Conservation (phyloP, 306 rosid species). For the Medicago ruthenica region DNA sequence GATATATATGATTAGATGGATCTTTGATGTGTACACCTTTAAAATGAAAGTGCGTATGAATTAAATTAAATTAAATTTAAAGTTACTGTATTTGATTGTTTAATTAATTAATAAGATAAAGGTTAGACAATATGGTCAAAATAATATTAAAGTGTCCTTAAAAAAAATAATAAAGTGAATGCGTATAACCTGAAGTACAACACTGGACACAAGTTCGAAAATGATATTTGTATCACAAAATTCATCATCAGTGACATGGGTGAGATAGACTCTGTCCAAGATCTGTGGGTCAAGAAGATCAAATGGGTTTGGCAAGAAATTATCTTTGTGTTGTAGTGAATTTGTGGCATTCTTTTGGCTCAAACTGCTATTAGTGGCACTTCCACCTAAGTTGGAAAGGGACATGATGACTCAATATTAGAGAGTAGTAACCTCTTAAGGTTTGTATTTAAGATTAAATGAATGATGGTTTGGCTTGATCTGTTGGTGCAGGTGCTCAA, state of each 20-base stretch:
- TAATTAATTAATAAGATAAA: not conserved
- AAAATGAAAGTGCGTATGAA: too few relatives aligned
- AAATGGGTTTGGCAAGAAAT: slow-evolving; percentile 38
- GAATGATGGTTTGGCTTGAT: slow-evolving; percentile 14
- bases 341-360: slow-evolving; percentile 20
- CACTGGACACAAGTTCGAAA: slow-evolving; percentile 41
- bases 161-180: not conserved
- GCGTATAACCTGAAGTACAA: slow-evolving; percentile 38
- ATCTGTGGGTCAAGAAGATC: slow-evolving; percentile 40
- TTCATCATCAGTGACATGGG: slow-evolving; percentile 47
- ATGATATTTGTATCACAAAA: slow-evolving; percentile 27
- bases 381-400: slow-evolving; percentile 11
- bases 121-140: not conserved
- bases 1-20: too few relatives aligned
- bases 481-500: not conserved
- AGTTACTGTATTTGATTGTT: not conserved
- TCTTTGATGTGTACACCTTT: too few relatives aligned
- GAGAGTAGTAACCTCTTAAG: not conserved
- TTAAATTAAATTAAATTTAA: too few relatives aligned
- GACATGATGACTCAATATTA: slow-evolving; percentile 37
- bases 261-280: slow-evolving; percentile 43
- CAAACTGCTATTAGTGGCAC: not conserved
- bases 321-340: slow-evolving; percentile 7
- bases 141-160: too few relatives aligned
- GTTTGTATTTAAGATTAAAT: slow-evolving; percentile 29